Conservation (phyloP, 2,329 filamentous ascomycete genomes). For the Capronia coronata region DNA sequence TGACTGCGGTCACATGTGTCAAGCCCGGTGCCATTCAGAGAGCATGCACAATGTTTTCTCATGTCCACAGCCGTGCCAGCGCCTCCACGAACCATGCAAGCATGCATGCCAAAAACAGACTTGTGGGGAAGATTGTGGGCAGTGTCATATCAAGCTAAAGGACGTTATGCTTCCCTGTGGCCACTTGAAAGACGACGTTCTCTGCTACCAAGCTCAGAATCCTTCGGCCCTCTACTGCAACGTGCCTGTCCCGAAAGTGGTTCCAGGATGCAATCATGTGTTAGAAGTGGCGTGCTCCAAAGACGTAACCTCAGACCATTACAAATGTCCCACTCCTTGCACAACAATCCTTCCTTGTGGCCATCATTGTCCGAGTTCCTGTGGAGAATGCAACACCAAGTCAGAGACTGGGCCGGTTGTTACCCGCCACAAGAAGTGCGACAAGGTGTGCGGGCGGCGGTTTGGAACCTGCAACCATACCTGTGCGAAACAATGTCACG, state of each 20-base stretch:
- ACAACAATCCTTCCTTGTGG: slow-evolving; percentile 48
- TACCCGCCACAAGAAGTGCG: slow-evolving; percentile 47
- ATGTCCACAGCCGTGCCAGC: slow-evolving; percentile 39
- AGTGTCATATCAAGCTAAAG: slow-evolving; percentile 27
- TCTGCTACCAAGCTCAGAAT: slow-evolving; percentile 41
- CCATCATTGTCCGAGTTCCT: slow-evolving; percentile 36
- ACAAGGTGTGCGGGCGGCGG: slow-evolving; percentile 44
- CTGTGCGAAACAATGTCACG: slow-evolving; percentile 51
- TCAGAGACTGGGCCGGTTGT: background rate
- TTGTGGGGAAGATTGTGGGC: slow-evolving; percentile 39
- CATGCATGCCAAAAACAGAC: slow-evolving; percentile 37
- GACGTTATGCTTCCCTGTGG: slow-evolving; percentile 32
- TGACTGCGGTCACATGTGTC: slow-evolving; percentile 43
- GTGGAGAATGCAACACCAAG: slow-evolving; percentile 3
- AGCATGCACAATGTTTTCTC: slow-evolving; percentile 38
- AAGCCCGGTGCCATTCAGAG: slow-evolving; percentile 42
- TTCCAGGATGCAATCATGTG: slow-evolving; percentile 53
- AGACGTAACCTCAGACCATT: slow-evolving; percentile 41
- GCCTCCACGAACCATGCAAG: slow-evolving; percentile 35
- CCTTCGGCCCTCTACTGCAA: slow-evolving; percentile 46
- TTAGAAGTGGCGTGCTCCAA: slow-evolving; percentile 46
- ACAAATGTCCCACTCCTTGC: slow-evolving; percentile 48
- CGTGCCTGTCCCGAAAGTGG: slow-evolving; percentile 40
- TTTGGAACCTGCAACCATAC: slow-evolving; percentile 53
- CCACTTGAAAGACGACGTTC: slow-evolving; percentile 30